Evolutionary conservation across 768 basidiomycete species (phyloP), one percentile per base, ranked within the genome.

Genomic region (Lepiota subincarnata): DNA sequence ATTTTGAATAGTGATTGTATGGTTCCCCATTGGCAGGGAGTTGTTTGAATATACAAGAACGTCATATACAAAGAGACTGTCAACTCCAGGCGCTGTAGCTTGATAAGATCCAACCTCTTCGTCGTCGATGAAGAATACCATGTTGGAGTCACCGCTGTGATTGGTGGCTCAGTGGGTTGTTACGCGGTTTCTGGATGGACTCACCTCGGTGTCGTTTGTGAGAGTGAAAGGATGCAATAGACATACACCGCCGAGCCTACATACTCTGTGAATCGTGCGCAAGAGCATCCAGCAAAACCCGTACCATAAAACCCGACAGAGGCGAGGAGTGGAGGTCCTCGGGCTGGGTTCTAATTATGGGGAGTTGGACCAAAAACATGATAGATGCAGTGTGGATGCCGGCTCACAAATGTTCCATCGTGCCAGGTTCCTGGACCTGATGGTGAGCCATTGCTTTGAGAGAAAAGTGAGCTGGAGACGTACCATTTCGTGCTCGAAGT

Each of bases 1-100:
- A 14, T 45, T 49, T 20, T 56, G 48, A n/a, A 59, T 55, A 11
- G 41, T 56, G 11, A 59, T 45, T 8, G 38, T 52, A 39, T 57
- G 58, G 18, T 44, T 35, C 19, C 52, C 55, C 41, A 28, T 28
- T 13, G 20, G 40, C 18, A 53, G 20, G 4, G 48, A 28, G 36
- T 36, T 50, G 26, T 50, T 47, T 10, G 47, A 36, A 20, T 54
- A 56, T 51, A 43, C 52, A 39, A 45, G 52, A 14, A 39, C 18
- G 34, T 53, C 31, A 40, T 48, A 44, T 13, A 34, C 42, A 40
- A 53, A 41, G 16, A 31, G 34, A 7, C 6, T 31, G 24, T 26
- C 39, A 13, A 18, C 13, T 28, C 45, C 37, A 8, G 18, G 18
- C 20, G 26, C 11, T 45, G 28, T 24, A 35, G 26, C 22, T 7